Evolutionary conservation across 106 monocot genomes (phyloP).

Genomic region (Apostasia ramifera): DNA sequence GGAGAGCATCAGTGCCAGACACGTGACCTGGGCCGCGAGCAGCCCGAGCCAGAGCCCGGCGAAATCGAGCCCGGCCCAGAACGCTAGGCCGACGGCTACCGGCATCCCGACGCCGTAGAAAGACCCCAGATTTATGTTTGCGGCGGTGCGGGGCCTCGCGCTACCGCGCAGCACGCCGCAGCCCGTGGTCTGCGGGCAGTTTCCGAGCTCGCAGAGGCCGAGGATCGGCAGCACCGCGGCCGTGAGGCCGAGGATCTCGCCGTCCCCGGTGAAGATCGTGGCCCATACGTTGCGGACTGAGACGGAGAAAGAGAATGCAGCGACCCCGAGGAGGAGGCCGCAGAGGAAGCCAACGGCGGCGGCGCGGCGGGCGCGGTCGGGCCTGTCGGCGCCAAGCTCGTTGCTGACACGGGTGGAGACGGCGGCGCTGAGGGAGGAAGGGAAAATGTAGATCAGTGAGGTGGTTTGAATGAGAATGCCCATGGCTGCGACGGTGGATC

Average conservation of each 20-base stretch:
- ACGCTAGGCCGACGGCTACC: slow-evolving; percentile 20
- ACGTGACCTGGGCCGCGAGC: slow-evolving; percentile 23
- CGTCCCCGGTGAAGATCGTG: slow-evolving; percentile 20
- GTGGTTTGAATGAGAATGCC: slow-evolving; percentile 14
- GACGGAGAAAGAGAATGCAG: slow-evolving; percentile 12
- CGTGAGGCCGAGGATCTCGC: slow-evolving; percentile 5
- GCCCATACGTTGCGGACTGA: slow-evolving; percentile 24
- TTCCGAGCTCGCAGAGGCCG: neutral
- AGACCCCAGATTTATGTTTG: slow-evolving; percentile 21
- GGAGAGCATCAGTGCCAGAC: slow-evolving; percentile 18
- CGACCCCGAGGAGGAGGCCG: slow-evolving; percentile 11
- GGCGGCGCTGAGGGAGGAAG: too few relatives aligned
- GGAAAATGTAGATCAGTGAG: slow-evolving; percentile 15
- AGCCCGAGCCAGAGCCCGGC: slow-evolving; percentile 24
- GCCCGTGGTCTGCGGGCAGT: too few relatives aligned
- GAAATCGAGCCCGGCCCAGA: slow-evolving; percentile 16
- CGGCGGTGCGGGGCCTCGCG: slow-evolving; percentile 19
- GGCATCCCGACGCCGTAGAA: slow-evolving; percentile 29
- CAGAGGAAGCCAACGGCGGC: slow-evolving; percentile 7
- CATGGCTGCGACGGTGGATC: slow-evolving; percentile 53
- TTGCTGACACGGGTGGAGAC: too few relatives aligned
- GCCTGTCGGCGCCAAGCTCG: too few relatives aligned
- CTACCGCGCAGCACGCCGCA: slow-evolving; percentile 31
- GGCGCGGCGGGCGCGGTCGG: slow-evolving; percentile 14
- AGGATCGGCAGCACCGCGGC: slow-evolving; percentile 20